These are phyloP conservation scores for Mucor lusitanicus DNA, from an alignment of 371 early-diverging fungal species.

Conservation along the genomic window DNA sequence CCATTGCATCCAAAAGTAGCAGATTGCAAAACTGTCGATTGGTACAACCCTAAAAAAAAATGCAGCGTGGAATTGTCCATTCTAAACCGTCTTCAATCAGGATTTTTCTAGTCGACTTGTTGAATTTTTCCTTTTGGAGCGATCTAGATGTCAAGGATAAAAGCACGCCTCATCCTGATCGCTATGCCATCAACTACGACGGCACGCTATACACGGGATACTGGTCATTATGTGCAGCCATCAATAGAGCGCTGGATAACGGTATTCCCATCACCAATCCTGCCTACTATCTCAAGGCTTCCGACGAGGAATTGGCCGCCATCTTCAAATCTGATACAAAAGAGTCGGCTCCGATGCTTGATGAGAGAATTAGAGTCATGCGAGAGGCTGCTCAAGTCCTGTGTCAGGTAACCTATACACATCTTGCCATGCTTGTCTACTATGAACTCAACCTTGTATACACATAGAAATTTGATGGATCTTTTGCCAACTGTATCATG, in stretches of 20 bases:
- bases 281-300: constrained; percentile 46
- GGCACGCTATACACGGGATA: constrained; percentile 78
- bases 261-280: constrained; percentile 69
- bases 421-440: not conserved
- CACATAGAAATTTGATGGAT: constrained; percentile 66
- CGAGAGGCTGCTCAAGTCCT: constrained; percentile 73
- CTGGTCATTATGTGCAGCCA: constrained; percentile 83
- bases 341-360: constrained; percentile 66
- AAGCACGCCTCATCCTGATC: constrained; percentile 49
- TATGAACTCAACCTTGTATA: not conserved
- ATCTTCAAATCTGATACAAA: constrained; percentile 70
- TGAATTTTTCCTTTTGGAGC: constrained; percentile 93
- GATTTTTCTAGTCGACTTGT: constrained; percentile 84
- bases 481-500: constrained; percentile 63
- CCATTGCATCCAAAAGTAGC: constrained; percentile 69
- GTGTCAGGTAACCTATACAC: constrained; percentile 43
- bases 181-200: constrained; percentile 66
- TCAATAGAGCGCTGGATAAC: constrained; percentile 72
- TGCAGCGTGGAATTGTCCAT: not conserved
- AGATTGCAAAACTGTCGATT: constrained; percentile 63
- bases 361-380: constrained; percentile 65
- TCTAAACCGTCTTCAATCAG: constrained; percentile 23
- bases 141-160: constrained; percentile 57
- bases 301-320: constrained; percentile 44
- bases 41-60: constrained; percentile 33